Evolutionary conservation across 2,329 filamentous ascomycete genomes (phyloP), one percentile per base, ranked within the genome.

Genomic region (Trichoderma asperellum): DNA sequence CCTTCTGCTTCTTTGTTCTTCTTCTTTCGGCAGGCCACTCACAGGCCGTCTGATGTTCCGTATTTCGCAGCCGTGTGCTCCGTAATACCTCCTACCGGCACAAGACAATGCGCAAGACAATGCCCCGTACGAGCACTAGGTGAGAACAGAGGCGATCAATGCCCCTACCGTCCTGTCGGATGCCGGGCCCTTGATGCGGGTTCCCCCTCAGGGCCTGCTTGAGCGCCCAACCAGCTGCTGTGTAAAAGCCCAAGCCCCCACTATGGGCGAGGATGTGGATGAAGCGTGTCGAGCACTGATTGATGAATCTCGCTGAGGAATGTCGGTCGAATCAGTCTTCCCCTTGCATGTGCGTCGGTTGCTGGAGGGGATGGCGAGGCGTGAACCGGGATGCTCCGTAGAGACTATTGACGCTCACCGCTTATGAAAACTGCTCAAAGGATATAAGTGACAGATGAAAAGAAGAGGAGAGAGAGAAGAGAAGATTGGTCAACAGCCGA

Each of bases 281-380:
- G 65, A 61, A 61, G 65, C 55, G 65, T 68, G 65, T 68, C 55
- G 65, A 68, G 56, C 65, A 68, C 65, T 68, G 65, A 68, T 68
- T 68, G 63, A 67, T 59, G 63, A 65, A n/a, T 32, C 34, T 43
- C 21, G 52, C 29, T 37, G 62, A 67, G 63, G 55, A 59, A 52
- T 52, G 63, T 59, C 63, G 63, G 63, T 67, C 63, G 63, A 67
- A 52, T 14, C 27, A 34, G 57, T 57, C 27, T 49, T 57, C 63
- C 55, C 63, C 63, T 67, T 67, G 63, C 63, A 67, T 67, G 63
- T 67, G 63, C 63, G 55, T 67, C 55, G 8, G 63, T 59, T 14
- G 43, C 18, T 65, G 18, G 52, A 57, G 55, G 55, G 43, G 43
- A 49, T 21, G 47, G 32, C 14, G 57, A 59, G 55, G 63, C 63